A percentile compares a stretch with the other conserved stretches of the same genome.
Evolutionary conservation across 768 basidiomycete genomes (phyloP).

Genomic region (Pleurotus salmoneostramineus): DNA sequence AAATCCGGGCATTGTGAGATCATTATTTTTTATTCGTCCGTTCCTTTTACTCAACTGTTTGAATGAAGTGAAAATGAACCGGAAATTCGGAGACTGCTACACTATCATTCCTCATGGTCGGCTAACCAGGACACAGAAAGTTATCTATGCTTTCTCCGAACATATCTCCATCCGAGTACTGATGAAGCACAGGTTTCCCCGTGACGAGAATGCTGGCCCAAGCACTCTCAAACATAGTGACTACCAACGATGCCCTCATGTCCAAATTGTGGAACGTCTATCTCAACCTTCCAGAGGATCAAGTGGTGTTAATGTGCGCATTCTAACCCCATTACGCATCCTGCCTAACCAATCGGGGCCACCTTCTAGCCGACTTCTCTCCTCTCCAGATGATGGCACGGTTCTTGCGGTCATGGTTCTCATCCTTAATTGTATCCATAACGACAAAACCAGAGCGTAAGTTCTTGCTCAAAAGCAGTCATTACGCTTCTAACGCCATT

Average conservation of each 20-base stretch:
- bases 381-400: conserved; percentile 60
- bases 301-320: conserved; percentile 69
- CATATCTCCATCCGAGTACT: not conserved
- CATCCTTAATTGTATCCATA: conserved; percentile 67
- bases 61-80: conserved; percentile 63
- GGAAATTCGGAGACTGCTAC: conserved; percentile 60
- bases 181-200: conserved; percentile 44
- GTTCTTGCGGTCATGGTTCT: conserved; percentile 64
- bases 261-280: conserved; percentile 61
- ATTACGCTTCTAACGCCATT: not conserved
- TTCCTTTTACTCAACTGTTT: not conserved
- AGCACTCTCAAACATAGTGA: conserved; percentile 80
- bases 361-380: conserved; percentile 49
- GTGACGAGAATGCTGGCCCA: conserved; percentile 70
- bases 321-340: conserved; percentile 7
- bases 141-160: conserved; percentile 20
- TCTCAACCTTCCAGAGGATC: conserved; percentile 66
- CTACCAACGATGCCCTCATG: conserved; percentile 59
- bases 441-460: conserved; percentile 52
- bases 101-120: conserved; percentile 75
- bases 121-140: conserved; percentile 59
- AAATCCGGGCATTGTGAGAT: conserved; percentile 68
- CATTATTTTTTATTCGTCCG: conserved; percentile 9
- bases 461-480: conserved; percentile 15
- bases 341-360: conserved; percentile 3